Base-by-base conservation (phyloP, 768 basidiomycete genomes). In the Filobasidium wieringae region DNA sequence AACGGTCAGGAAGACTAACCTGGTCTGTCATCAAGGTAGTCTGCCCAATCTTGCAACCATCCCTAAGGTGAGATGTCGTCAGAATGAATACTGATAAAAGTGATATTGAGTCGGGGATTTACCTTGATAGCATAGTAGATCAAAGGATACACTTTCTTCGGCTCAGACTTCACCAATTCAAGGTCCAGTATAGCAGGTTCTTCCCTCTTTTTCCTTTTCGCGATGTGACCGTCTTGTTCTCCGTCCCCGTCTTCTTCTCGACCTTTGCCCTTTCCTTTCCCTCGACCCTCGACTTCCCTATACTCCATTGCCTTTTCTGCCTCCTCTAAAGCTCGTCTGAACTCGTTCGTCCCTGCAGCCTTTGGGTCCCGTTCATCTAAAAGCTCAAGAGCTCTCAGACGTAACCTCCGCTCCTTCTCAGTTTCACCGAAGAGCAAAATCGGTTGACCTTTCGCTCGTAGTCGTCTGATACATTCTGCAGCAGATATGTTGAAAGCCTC, bases 41-140 rank as follows among this genome's bases (percentile, higher is more conserved):
- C 85, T 63, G 84, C 92, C 95, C 95, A 99, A 69, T 99, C 95
- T 66, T 90, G 90, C 52, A 97, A 78, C 5, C 84, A 85, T 61
- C 85, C 80, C 78, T 76, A 41, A 24, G 56, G 4, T 29, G 56
- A 41, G 41, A 51, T n/a, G 14, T 1, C 24, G 11, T 14, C 41
- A 43, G 24, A 9, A 17, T 39, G 22, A 37, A n/a, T 40, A 6
- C 45, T 19, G 37, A 29, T 11, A 31, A 27, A 19, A 26, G 27
- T 30, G 4, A 51, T 27, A 39, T 12, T 32, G 17, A 24, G n/a
- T 39, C 34, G 27, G 8, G 24, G 11, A 63, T 74, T 32, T 53
- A 75, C 76, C 67, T 96, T 96, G 58, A 97, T 76, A 1, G 91
- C 88, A 70, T 91, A 90, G 69, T 99, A 99, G 51, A 99, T 96